These are phyloP conservation scores for Gossypium mustelinum DNA, from an alignment of 345 rosid species.

Conservation along the genomic window DNA sequence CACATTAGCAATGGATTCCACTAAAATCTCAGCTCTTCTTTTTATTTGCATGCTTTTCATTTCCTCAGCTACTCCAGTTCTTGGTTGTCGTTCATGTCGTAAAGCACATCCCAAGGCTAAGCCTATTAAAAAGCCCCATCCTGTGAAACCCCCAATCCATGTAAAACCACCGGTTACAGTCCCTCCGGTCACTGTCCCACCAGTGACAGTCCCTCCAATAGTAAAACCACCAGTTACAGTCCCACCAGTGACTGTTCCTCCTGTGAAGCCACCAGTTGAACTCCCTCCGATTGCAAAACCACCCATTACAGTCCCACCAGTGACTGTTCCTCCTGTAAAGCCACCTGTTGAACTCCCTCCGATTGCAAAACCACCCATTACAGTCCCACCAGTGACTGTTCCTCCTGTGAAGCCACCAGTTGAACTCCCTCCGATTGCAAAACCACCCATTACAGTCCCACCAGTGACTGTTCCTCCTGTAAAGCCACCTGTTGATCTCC, in stretches of 20 bases:
- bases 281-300: slow-evolving; percentile 19
- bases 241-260: slow-evolving; percentile 21
- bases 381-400: neutral
- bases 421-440: neutral
- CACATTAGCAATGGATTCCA: slow-evolving; percentile 43
- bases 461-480: neutral
- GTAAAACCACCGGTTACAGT: slow-evolving; percentile 27
- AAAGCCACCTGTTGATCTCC: neutral
- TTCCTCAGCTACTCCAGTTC: slow-evolving; percentile 48
- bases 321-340: neutral
- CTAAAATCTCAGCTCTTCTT: slow-evolving; percentile 51
- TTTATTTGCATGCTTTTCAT: slow-evolving; percentile 50
- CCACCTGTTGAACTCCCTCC: slow-evolving; percentile 36
- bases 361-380: neutral
- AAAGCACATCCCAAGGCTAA: slow-evolving; percentile 32
- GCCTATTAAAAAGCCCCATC: slow-evolving; percentile 1
- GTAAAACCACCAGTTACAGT: slow-evolving; percentile 20
- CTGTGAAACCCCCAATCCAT: slow-evolving; percentile 17
- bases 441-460: slow-evolving; percentile 12
- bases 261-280: slow-evolving; percentile 23
- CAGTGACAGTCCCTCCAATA: slow-evolving; percentile 31
- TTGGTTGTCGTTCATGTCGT: slow-evolving; percentile 55
- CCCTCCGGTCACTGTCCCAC: slow-evolving; percentile 25
- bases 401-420: neutral
- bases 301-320: neutral